Base-by-base conservation (phyloP, 495 filamentous ascomycete species). In the Podospora pseudocomata region DNA sequence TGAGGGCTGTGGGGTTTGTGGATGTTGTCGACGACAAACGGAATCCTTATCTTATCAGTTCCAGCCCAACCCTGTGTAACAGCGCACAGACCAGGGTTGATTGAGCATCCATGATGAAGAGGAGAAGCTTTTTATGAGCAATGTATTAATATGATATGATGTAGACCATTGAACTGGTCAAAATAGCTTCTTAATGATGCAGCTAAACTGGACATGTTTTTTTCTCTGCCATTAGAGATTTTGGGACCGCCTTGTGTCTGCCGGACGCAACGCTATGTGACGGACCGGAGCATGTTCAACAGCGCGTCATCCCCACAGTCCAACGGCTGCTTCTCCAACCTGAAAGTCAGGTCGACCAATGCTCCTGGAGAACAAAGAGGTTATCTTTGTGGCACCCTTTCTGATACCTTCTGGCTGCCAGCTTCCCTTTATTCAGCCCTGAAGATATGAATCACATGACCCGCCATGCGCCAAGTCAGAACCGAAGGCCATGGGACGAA, bases 401-500 rank as follows among this genome's bases (percentile, higher is more conserved):
- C 30, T 1, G 23, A 23, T 1, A 23, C 23, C 23, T 49, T 49
- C 39, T 49, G 39, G 13, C 15, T 49, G 13, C 7, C 39, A 18
- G 13, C 13, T 13, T 49, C 39, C 55, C 55, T 26, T 58, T 58
- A 20, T 19, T 58, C 55, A 15, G 7, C 55, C 55, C n/a, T 20
- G 6, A 7, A 58, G 3, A 58, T 19, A 26, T 58, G 1, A 39
- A n/a, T 53, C 61, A 63, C 61, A 63, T 63, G 30, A 16, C 55
- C 7, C 23, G n/a, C 15, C 55, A 58, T 19, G 23, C 55, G 61
- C 61, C 61, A 63, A 53, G 61, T 19, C 18, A 23, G 27, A 63
- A 63, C 61, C 61, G 61, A 63, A 49, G 28, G 32, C 11, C 28
- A 53, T 63, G 61, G 61, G 61, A 63, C 32, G 30, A 63, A 44